A percentile compares a stretch with the other conserved stretches of the same genome.
phyloP scores from a whole-genome alignment of 2,329 filamentous ascomycete species.

The Reticulascus tulasneorum region DNA sequence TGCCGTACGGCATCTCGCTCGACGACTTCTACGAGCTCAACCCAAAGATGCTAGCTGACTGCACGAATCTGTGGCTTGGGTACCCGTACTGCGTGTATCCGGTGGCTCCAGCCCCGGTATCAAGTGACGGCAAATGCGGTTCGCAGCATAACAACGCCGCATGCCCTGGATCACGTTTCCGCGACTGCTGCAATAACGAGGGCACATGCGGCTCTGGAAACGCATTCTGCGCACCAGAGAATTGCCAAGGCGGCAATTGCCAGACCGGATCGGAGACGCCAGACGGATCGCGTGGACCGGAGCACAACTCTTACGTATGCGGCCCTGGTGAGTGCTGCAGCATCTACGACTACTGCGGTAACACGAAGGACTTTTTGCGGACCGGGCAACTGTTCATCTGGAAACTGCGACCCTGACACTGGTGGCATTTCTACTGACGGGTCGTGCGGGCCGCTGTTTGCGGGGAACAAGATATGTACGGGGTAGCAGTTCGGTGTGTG shows the following conservation, averaged over 20 bases:
- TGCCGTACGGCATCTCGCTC: no score
- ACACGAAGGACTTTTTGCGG: no score
- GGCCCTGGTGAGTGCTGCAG: not conserved
- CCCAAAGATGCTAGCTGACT: not conserved
- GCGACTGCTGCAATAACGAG: no score
- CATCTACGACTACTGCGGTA: slow-evolving; percentile 2
- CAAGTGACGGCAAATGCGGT: no score
- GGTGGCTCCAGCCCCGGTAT: not conserved
- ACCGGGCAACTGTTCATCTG: not conserved
- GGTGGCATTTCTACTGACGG: not conserved
- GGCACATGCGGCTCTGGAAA: no score
- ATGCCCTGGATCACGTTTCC: no score
- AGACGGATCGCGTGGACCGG: slow-evolving; percentile 1
- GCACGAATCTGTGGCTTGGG: slow-evolving; percentile 1
- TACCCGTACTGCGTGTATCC: slow-evolving; percentile 3
- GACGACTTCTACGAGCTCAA: slow-evolving; percentile 4
- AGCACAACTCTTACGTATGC: not conserved
- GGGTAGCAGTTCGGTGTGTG: not conserved
- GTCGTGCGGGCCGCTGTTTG: not conserved
- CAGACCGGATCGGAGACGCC: no score
- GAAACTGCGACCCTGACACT: not conserved
- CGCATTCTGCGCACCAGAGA: not conserved
- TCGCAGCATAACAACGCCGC: no score
- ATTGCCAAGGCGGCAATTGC: no score
- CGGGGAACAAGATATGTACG: slow-evolving; percentile 1